phyloP scores from a whole-genome alignment of 2,329 filamentous ascomycete genomes.

The Calonectria pseudoturangicola region DNA sequence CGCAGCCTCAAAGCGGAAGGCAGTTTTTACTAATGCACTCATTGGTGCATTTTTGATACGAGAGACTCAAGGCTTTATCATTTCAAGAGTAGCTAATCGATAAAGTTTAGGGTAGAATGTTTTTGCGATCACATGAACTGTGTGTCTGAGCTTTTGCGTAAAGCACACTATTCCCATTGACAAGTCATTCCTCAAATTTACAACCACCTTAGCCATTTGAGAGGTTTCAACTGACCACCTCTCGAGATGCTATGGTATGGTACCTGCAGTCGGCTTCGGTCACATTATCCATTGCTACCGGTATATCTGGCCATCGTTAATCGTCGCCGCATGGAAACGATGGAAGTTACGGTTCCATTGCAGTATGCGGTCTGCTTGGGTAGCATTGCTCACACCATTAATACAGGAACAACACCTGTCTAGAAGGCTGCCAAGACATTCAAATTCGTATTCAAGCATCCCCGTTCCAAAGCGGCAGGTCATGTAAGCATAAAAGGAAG shows the following conservation, averaged over 20 bases:
- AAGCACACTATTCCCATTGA: no score
- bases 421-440: not conserved
- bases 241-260: no score
- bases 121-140: not conserved
- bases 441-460: not conserved
- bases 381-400: not conserved
- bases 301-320: not conserved
- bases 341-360: not conserved
- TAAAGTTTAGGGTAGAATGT: not conserved
- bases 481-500: slow-evolving; percentile 17
- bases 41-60: not conserved
- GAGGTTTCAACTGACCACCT: no score
- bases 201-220: no score
- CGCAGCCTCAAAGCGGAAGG: slow-evolving; percentile 3
- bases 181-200: no score
- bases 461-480: not conserved
- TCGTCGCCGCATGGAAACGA: not conserved
- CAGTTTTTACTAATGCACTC: not conserved
- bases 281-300: no score
- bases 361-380: not conserved
- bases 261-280: no score
- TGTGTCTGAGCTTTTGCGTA: not conserved
- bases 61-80: no score
- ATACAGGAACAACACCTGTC: not conserved
- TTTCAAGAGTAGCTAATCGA: not conserved